Percentiles rank a stretch among this genome's conserved stretches.
Evolutionary conservation across 2,329 filamentous ascomycete species (phyloP).

Genomic region (Ascochyta rabiei): DNA sequence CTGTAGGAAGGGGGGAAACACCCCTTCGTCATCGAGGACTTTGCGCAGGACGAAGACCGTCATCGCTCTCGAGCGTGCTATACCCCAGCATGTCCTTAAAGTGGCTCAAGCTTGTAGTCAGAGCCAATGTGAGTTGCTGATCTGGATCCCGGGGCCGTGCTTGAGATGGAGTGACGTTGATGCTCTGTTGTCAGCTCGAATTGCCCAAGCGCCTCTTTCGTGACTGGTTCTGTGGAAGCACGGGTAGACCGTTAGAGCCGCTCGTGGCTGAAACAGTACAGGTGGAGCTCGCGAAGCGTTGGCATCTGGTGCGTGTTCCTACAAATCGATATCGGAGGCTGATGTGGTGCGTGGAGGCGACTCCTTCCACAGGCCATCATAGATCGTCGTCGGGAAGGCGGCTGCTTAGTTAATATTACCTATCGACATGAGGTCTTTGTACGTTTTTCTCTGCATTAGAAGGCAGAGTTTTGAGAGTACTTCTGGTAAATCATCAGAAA

Average conservation of each 20-base stretch:
- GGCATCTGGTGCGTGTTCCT: constrained; percentile 16
- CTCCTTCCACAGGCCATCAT: neutral
- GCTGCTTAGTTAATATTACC: neutral
- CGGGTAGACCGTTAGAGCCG: constrained; percentile 27
- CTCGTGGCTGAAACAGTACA: constrained; percentile 32
- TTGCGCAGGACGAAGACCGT: constrained; percentile 1
- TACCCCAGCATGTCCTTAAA: constrained; percentile 12
- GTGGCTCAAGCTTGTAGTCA: neutral
- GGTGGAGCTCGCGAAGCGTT: constrained; percentile 24
- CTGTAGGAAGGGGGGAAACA: constrained; percentile 8
- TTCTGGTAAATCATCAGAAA: neutral
- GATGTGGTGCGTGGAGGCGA: constrained; percentile 22
- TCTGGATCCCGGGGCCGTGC: constrained; percentile 4
- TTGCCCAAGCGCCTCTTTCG: constrained; percentile 18
- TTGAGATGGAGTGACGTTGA: constrained; percentile 34
- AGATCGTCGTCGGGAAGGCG: constrained; percentile 1
- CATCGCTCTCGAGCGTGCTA: constrained; percentile 2
- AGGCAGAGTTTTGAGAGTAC: neutral
- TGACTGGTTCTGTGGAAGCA: constrained; percentile 25
- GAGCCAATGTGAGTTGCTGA: constrained; percentile 2
- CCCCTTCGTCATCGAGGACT: constrained; percentile 15
- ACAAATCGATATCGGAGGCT: constrained; percentile 36
- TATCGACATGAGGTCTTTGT: neutral
- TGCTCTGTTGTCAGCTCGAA: constrained; percentile 36
- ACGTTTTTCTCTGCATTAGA: neutral